phyloP scores from a whole-genome alignment of 805 yeast genomes.

The Vanderwaltozyma polyspora region DNA sequence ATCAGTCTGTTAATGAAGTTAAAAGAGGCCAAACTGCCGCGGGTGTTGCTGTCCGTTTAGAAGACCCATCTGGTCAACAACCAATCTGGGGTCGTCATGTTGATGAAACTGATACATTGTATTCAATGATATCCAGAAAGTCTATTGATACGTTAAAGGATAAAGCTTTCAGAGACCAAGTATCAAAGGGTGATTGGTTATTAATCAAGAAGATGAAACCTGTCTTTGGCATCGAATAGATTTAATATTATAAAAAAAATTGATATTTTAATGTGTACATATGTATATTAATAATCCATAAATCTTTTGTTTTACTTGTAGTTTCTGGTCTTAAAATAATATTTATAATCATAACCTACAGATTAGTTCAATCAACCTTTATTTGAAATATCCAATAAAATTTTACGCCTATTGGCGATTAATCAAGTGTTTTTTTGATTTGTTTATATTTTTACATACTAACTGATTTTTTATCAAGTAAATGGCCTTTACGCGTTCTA shows the following conservation, averaged over 20 bases:
- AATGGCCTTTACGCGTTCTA: no score
- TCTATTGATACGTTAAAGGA: slow-evolving; percentile 96
- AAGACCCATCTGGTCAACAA: slow-evolving; percentile 81
- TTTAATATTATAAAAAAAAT: neutral
- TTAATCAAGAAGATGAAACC: slow-evolving; percentile 81
- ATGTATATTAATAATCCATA: neutral
- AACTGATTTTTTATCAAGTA: no score
- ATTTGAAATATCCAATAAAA: no score
- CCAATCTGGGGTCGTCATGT: slow-evolving; percentile 99
- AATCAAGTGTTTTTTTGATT: no score
- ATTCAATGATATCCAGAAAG: slow-evolving; percentile 81
- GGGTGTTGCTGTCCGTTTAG: slow-evolving; percentile 98
- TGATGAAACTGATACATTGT: slow-evolving; percentile 81
- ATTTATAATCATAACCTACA: no score
- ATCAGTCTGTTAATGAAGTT: slow-evolving; percentile 65
- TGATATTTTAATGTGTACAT: neutral
- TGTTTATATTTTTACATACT: no score
- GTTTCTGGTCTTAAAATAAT: no score
- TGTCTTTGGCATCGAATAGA: slow-evolving; percentile 61
- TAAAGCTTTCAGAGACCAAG: slow-evolving; percentile 92
- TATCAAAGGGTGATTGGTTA: slow-evolving; percentile 92
- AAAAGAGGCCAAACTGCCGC: slow-evolving; percentile 94
- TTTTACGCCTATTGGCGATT: no score
- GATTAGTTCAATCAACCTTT: no score
- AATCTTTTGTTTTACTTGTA: no score